These are phyloP conservation scores for Xylaria intraflava DNA, from an alignment of 495 filamentous ascomycete species.

Conservation along the genomic window DNA sequence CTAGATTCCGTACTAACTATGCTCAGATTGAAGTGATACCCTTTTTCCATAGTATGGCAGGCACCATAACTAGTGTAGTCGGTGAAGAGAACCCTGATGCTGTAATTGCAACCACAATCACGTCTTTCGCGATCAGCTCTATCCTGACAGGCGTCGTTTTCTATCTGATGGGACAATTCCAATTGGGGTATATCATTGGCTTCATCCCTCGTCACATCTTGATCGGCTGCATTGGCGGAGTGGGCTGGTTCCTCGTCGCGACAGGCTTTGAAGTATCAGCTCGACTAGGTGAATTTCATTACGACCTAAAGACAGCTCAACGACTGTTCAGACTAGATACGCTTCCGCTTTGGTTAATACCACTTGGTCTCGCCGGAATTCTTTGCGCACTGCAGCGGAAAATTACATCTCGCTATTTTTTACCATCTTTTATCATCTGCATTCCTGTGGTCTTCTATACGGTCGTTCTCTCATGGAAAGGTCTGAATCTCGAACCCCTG, in stretches of 20 bases:
- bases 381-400: slow-evolving; percentile 67
- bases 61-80: slow-evolving; percentile 71
- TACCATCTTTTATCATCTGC: slow-evolving; percentile 78
- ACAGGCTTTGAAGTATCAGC: slow-evolving; percentile 96
- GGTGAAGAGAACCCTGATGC: slow-evolving; percentile 75
- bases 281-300: slow-evolving; percentile 74
- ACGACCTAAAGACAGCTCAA: slow-evolving; percentile 65
- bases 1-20: slow-evolving; percentile 2
- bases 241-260: slow-evolving; percentile 89
- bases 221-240: slow-evolving; percentile 95
- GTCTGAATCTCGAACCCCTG: slow-evolving; percentile 55
- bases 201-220: slow-evolving; percentile 95
- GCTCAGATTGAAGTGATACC: slow-evolving; percentile 86
- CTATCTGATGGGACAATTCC: slow-evolving; percentile 78
- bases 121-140: slow-evolving; percentile 84
- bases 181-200: slow-evolving; percentile 82
- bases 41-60: slow-evolving; percentile 96
- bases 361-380: slow-evolving; percentile 67
- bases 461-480: slow-evolving; percentile 58
- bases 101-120: slow-evolving; percentile 86
- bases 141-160: slow-evolving; percentile 87
- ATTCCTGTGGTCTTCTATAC: slow-evolving; percentile 80
- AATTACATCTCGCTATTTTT: slow-evolving; percentile 70
- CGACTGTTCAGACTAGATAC: slow-evolving; percentile 66
- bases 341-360: slow-evolving; percentile 74